Base-by-base conservation (phyloP, 352 stramenopile species). In the Pythium scleroteichum region DNA sequence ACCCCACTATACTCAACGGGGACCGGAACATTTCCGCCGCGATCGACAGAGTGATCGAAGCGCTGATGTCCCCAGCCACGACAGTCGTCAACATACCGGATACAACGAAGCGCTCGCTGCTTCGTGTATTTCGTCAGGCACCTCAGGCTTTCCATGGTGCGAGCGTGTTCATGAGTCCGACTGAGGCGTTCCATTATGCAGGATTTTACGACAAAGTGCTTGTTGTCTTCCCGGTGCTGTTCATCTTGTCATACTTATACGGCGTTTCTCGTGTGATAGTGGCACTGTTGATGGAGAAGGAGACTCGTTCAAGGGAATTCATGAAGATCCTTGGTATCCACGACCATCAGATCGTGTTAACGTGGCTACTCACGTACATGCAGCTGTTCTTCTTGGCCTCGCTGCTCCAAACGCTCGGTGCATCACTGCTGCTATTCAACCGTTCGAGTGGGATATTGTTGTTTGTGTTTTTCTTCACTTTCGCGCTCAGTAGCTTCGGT, bases 191-290 rank as follows among this genome's bases (percentile, higher is more conserved):
- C 51, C 71, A 72, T 12, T 85, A 81, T 44, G 72, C 79, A 3
- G 69, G 68, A 32, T 97, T 97, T 63, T 97, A 92, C 61, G 71
- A 74, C 59, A 86, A 92, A 51, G 75, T 96, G 6, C 58, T 62
- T 2, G 60, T 85, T 32, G 75, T 96, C 9, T 94, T 97, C 35
- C 72, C 87, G 0, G 76, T 98, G 14, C 89, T 94, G 29, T 98
- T 98, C 51, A 79, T 98, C 27, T 57, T 98, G 22, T 92, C 92
- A 19, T 98, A 97, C 48, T 50, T 98, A 14, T 97, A 97, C 68
- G 83, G 86, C n/a, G 78, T 97, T 24, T 97, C 90, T 19, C 77
- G 90, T 24, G 77, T 98, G 6, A 78, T 98, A 40, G 83, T 95
- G 10, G 82, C 79, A n/a, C 75, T 98, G 45, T 76, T 98, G 6